phyloP scores from a whole-genome alignment of 192 early-diverging fungal genomes.

The Globomyces pollinis-pini region DNA sequence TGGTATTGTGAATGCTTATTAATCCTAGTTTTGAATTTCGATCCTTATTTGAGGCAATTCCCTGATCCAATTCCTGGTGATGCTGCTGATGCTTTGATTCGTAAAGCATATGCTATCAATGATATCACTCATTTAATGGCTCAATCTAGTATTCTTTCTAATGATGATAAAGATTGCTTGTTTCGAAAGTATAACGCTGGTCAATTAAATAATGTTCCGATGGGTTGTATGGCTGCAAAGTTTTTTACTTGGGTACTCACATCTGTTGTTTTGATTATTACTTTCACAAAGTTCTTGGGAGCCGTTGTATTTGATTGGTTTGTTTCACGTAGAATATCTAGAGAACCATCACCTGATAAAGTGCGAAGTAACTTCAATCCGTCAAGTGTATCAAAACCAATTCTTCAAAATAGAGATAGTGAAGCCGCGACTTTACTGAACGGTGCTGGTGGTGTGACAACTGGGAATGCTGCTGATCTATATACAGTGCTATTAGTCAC shows the following conservation, averaged over 20 bases:
- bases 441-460: background rate
- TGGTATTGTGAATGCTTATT: too few species aligned
- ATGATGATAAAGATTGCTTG: conserved; percentile 19
- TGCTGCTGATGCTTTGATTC: conserved; percentile 36
- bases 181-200: conserved; percentile 12
- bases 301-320: conserved; percentile 23
- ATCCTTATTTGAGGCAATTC: conserved; percentile 14
- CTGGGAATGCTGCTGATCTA: background rate
- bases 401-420: background rate
- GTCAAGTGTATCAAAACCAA: background rate
- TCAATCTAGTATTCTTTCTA: background rate
- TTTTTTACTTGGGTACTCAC: conserved; percentile 7
- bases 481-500: conserved; percentile 63
- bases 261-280: conserved; percentile 21
- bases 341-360: background rate
- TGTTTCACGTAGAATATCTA: background rate
- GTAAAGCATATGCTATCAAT: conserved; percentile 55
- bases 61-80: conserved; percentile 11
- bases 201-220: background rate
- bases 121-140: conserved; percentile 44
- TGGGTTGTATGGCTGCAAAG: conserved; percentile 19
- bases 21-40: conserved; percentile 25
- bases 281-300: conserved; percentile 24
- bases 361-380: background rate
- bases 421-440: too few species aligned